phyloP scores from a whole-genome alignment of 495 filamentous ascomycete genomes.

The Lasiosphaeriaceae sp. region DNA sequence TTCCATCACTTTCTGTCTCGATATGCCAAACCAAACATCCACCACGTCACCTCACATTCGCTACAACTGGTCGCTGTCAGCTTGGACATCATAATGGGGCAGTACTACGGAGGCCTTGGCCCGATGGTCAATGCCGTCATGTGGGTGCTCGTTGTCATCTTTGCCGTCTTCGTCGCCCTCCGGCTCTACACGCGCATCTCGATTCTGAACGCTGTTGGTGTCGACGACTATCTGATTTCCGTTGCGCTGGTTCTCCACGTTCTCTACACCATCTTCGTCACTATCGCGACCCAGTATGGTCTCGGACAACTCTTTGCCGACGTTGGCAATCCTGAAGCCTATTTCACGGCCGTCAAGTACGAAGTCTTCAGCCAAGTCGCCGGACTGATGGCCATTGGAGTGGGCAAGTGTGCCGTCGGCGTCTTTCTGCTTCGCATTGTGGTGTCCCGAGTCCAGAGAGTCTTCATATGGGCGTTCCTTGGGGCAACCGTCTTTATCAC shows the following conservation, averaged over 20 bases:
- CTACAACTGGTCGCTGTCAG: too few species aligned
- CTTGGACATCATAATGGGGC: background rate
- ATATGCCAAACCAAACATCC: too few species aligned
- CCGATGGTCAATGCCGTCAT: slow-evolving; percentile 3
- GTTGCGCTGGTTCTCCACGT: background rate
- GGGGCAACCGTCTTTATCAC: slow-evolving; percentile 1
- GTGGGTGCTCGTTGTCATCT: slow-evolving; percentile 4
- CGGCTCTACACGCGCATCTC: slow-evolving; percentile 6
- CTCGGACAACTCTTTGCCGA: slow-evolving; percentile 2
- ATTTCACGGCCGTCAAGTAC: slow-evolving; percentile 1
- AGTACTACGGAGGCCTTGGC: slow-evolving; percentile 3
- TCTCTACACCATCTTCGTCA: slow-evolving; percentile 5
- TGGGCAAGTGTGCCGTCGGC: slow-evolving; percentile 3
- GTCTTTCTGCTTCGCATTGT: slow-evolving; percentile 4
- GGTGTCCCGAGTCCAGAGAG: background rate
- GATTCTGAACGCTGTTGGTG: background rate
- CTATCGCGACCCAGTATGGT: slow-evolving; percentile 1
- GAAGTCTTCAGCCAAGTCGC: slow-evolving; percentile 7
- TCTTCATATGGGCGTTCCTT: background rate
- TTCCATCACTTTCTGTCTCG: too few species aligned
- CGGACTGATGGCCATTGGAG: slow-evolving; percentile 2
- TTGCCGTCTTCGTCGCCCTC: slow-evolving; percentile 4
- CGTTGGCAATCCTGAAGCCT: slow-evolving; percentile 1
- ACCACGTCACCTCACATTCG: too few species aligned
- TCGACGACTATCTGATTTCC: slow-evolving; percentile 8